Conservation (phyloP, 331 rosid species). For the Dryas integrifolia region DNA sequence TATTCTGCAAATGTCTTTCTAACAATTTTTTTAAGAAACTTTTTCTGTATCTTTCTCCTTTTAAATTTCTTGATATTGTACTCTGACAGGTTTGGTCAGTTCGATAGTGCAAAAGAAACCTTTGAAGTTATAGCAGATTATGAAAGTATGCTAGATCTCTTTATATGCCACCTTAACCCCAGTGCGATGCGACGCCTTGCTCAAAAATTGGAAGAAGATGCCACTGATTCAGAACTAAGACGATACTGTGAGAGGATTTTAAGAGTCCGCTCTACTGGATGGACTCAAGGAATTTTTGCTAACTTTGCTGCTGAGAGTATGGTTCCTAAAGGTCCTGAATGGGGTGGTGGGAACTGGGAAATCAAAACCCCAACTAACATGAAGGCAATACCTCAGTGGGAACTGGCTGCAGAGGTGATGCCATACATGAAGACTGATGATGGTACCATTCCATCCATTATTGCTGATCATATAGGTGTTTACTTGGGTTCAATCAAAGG, state of each 20-base stretch:
- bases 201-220: slow-evolving; percentile 98
- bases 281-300: slow-evolving; percentile 99
- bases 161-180: slow-evolving; percentile 97
- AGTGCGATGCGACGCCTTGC: slow-evolving; percentile 99
- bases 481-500: slow-evolving; percentile 88
- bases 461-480: slow-evolving; percentile 90
- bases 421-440: slow-evolving; percentile 97
- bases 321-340: slow-evolving; percentile 99
- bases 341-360: slow-evolving; percentile 99
- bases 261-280: slow-evolving; percentile 86
- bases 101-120: slow-evolving; percentile 95
- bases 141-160: slow-evolving; percentile 93
- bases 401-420: slow-evolving; percentile 89
- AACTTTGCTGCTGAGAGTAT: slow-evolving; percentile 98
- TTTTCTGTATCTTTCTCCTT: neutral
- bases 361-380: slow-evolving; percentile 84
- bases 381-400: slow-evolving; percentile 97
- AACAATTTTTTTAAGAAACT: neutral
- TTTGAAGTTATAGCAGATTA: slow-evolving; percentile 87
- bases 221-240: slow-evolving; percentile 90
- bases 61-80: neutral
- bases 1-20: slow-evolving; percentile 12
- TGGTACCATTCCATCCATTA: slow-evolving; percentile 84
- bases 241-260: slow-evolving; percentile 93
- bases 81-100: slow-evolving; percentile 74